phyloP scores from a whole-genome alignment of 2,329 filamentous ascomycete species.

The Pseudogymnoascus sp. region DNA sequence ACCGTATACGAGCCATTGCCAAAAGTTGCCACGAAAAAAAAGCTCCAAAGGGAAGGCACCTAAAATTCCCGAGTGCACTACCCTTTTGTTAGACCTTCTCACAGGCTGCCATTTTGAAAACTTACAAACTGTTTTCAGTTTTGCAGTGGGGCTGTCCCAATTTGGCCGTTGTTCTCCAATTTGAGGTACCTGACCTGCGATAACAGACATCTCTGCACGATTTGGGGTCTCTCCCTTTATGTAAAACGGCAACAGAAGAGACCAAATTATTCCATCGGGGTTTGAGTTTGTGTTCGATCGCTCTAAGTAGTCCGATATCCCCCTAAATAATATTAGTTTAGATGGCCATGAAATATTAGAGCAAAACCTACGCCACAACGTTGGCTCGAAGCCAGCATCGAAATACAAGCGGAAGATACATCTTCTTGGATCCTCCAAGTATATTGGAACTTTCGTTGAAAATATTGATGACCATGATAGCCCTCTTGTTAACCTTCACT shows the following conservation, averaged over 20 bases:
- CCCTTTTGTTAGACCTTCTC: neutral
- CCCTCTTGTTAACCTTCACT: neutral
- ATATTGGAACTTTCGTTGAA: neutral
- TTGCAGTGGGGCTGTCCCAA: neutral
- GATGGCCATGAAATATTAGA: neutral
- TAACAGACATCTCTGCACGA: neutral
- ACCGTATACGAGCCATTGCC: neutral
- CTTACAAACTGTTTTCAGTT: neutral
- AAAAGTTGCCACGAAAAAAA: neutral
- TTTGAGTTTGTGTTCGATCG: neutral
- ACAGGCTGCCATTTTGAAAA: neutral
- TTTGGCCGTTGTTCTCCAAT: neutral
- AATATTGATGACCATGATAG: neutral
- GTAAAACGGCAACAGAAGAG: neutral
- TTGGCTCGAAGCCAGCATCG: neutral
- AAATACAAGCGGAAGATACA: neutral
- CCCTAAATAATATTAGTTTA: neutral
- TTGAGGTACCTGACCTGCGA: neutral
- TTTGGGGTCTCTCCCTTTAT: neutral
- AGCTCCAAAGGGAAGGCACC: neutral
- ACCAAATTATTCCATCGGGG: neutral
- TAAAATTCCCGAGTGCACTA: neutral
- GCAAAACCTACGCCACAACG: neutral
- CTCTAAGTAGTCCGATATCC: neutral
- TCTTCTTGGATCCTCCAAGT: neutral